Conservation (phyloP, 2,329 filamentous ascomycete genomes). For the Nemania serpens region DNA sequence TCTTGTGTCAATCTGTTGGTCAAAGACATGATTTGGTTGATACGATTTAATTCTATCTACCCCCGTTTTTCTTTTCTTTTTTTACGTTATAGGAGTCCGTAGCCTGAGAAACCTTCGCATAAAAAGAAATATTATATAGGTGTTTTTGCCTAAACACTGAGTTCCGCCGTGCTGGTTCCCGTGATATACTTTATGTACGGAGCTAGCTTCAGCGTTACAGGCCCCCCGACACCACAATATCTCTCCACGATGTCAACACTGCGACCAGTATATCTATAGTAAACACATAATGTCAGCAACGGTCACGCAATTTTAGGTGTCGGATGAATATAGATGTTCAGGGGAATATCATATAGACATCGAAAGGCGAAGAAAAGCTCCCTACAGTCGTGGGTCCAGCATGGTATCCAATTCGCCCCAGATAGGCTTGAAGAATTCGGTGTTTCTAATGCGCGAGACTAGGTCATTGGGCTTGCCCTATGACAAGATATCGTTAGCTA, state of each 20-base stretch:
- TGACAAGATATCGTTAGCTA: not conserved
- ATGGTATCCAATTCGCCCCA: constrained; percentile 70
- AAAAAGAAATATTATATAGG: too few relatives aligned
- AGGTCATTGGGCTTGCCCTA: constrained; percentile 77
- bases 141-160: constrained; percentile 43
- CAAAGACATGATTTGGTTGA: too few relatives aligned
- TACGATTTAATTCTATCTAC: too few relatives aligned
- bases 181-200: constrained; percentile 46
- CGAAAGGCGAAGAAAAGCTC: too few relatives aligned
- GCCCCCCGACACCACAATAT: constrained; percentile 48
- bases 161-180: constrained; percentile 43
- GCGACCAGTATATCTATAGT: constrained; percentile 48
- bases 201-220: constrained; percentile 45
- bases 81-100: too few relatives aligned
- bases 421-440: constrained; percentile 75
- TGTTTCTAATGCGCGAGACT: constrained; percentile 74
- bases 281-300: too few relatives aligned
- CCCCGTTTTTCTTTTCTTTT: too few relatives aligned
- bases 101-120: too few relatives aligned
- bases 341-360: too few relatives aligned
- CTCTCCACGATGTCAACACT: constrained; percentile 51
- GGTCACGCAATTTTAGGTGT: too few relatives aligned
- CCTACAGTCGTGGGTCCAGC: constrained; percentile 60
- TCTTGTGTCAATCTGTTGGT: too few relatives aligned
- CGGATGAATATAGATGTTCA: too few relatives aligned